Percentiles rank a stretch among this genome's conserved stretches.
Conservation (phyloP, 768 basidiomycete genomes). For the Tricholoma sp. region DNA sequence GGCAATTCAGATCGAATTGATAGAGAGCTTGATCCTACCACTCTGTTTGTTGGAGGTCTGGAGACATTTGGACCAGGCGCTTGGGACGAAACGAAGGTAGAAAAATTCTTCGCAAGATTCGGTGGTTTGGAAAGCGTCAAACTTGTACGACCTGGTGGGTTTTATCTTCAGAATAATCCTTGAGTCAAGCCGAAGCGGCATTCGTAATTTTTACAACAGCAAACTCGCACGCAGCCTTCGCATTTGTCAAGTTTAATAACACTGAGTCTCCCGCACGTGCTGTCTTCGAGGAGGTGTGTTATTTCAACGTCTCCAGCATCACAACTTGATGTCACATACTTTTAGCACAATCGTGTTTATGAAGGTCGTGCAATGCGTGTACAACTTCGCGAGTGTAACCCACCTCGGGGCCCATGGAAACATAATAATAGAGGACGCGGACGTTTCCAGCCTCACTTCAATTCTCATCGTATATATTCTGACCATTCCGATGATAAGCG, state of each 20-base stretch:
- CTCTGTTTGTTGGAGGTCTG: conserved; percentile 75
- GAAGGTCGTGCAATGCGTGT: conserved; percentile 72
- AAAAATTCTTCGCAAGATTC: conserved; percentile 54
- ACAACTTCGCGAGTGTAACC: conserved; percentile 66
- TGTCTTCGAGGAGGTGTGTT: conserved; percentile 54
- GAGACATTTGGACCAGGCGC: conserved; percentile 56
- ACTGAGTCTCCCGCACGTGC: conserved; percentile 63
- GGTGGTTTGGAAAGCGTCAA: conserved; percentile 62
- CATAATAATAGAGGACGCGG: conserved; percentile 40
- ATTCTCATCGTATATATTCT: conserved; percentile 22
- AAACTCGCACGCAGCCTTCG: conserved; percentile 65
- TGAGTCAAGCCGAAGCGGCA: neutral
- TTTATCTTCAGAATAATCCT: neutral
- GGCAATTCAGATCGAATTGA: conserved; percentile 19
- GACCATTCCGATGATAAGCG: conserved; percentile 15
- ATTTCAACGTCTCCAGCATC: neutral
- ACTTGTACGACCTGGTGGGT: conserved; percentile 60
- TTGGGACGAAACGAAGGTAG: conserved; percentile 67
- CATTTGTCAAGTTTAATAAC: conserved; percentile 70
- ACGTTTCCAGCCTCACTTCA: conserved; percentile 27
- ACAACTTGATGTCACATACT: conserved; percentile 4
- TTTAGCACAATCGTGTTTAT: conserved; percentile 62
- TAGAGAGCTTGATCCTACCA: conserved; percentile 54
- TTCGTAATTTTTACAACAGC: conserved; percentile 28
- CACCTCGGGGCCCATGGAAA: conserved; percentile 46